Evolutionary conservation across 495 filamentous ascomycete genomes (phyloP).

Genomic region (Amphirosellinia nigrospora): DNA sequence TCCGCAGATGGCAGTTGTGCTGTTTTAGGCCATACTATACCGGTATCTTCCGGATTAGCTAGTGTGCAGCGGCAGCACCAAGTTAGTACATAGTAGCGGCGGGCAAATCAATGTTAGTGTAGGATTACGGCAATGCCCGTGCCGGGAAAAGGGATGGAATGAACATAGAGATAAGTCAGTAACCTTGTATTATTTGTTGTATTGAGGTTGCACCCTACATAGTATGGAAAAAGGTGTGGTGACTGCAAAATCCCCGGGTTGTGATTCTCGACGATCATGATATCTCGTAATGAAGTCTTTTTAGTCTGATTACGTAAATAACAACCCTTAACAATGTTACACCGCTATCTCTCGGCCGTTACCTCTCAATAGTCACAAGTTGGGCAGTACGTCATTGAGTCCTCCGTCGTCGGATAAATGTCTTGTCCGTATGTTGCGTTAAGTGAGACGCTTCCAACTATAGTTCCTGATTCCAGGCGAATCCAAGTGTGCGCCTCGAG

Average conservation of each 20-base stretch:
- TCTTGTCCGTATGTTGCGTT: constrained; percentile 74
- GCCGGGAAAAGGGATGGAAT: background rate
- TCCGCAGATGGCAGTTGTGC: background rate
- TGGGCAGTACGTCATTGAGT: constrained; percentile 44
- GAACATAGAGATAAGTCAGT: background rate
- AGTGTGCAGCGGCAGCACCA: background rate
- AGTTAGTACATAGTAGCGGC: too few relatives aligned
- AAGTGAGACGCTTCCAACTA: constrained; percentile 63
- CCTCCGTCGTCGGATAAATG: constrained; percentile 53
- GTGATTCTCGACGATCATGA: background rate
- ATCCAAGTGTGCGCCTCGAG: constrained; percentile 67
- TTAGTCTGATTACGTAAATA: background rate
- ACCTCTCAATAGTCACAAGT: constrained; percentile 32
- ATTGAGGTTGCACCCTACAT: background rate
- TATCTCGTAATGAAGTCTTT: background rate
- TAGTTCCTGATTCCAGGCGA: constrained; percentile 64
- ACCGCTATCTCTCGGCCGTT: background rate
- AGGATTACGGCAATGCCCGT: background rate
- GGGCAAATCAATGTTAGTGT: background rate
- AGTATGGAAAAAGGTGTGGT: background rate
- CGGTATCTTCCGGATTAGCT: background rate
- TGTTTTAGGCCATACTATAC: background rate
- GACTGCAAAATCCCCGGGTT: background rate
- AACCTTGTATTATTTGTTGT: background rate
- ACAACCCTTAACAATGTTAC: background rate